These are phyloP conservation scores for Nigrospora osmanthi DNA, from an alignment of 2,329 filamentous ascomycete genomes.

Conservation along the genomic window DNA sequence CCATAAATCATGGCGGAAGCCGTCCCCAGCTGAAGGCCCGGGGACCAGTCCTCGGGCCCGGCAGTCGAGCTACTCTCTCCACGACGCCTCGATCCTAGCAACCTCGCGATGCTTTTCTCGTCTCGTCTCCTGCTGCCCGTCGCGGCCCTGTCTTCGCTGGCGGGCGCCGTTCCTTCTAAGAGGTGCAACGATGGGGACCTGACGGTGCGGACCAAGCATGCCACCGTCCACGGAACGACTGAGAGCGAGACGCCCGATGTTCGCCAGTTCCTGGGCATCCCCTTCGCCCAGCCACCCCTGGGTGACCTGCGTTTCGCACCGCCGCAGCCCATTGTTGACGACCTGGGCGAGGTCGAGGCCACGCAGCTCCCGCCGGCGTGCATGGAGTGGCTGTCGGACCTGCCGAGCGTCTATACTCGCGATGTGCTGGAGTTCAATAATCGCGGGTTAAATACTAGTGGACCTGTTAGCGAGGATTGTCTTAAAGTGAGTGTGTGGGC, in stretches of 20 bases:
- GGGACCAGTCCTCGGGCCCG: too few relatives aligned
- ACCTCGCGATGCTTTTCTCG: too few relatives aligned
- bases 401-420: constrained; percentile 5
- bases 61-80: too few relatives aligned
- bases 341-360: constrained; percentile 8
- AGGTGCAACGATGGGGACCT: not conserved
- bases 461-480: constrained; percentile 3
- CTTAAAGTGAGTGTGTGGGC: not conserved
- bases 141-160: too few relatives aligned
- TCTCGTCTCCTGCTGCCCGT: too few relatives aligned
- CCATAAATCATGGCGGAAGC: too few relatives aligned
- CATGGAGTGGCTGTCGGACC: constrained; percentile 9
- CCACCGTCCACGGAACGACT: not conserved
- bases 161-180: too few relatives aligned
- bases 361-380: constrained; percentile 11
- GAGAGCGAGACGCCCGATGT: not conserved
- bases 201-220: not conserved
- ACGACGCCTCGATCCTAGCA: too few relatives aligned
- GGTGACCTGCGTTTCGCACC: constrained; percentile 15
- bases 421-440: constrained; percentile 14
- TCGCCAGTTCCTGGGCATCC: constrained; percentile 19
- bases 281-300: constrained; percentile 19
- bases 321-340: constrained; percentile 7
- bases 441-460: constrained; percentile 12
- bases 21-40: too few relatives aligned